A percentile compares a stretch with the other conserved stretches of the same genome.
Evolutionary conservation across 2,329 filamentous ascomycete genomes (phyloP).

Genomic region (Lecanicillium sp.): DNA sequence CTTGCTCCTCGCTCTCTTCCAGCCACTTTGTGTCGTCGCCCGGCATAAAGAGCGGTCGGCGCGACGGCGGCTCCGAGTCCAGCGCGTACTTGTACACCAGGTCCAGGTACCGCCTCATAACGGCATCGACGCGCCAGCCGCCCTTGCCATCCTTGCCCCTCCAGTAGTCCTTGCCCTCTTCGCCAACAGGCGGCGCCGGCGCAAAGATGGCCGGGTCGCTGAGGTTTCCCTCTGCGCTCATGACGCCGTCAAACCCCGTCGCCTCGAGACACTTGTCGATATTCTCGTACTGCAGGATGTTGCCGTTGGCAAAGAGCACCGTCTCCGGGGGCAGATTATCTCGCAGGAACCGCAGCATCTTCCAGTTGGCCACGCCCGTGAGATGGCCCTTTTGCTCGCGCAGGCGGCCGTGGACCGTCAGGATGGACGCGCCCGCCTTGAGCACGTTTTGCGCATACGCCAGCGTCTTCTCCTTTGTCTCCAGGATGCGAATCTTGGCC

Average conservation of each 20-base stretch:
- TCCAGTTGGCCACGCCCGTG: conserved; percentile 90
- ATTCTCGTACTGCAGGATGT: conserved; percentile 75
- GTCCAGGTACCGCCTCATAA: conserved; percentile 81
- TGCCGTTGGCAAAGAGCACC: conserved; percentile 95
- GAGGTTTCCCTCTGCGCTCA: conserved; percentile 93
- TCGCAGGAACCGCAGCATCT: conserved; percentile 70
- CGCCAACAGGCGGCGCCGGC: conserved; percentile 51
- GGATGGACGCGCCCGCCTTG: conserved; percentile 79
- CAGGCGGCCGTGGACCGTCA: conserved; percentile 84
- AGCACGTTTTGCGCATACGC: conserved; percentile 85
- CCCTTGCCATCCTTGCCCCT: conserved; percentile 68
- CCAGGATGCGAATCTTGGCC: conserved; percentile 87
- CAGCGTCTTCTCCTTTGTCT: conserved; percentile 78
- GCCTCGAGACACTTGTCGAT: conserved; percentile 68
- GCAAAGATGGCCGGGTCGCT: conserved; percentile 87
- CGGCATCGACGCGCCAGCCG: conserved; percentile 82
- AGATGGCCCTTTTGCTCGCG: conserved; percentile 94
- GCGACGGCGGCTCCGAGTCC: conserved; percentile 53
- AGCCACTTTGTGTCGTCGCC: conserved; percentile 44
- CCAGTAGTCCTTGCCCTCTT: conserved; percentile 80
- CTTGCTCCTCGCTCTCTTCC: conserved; percentile 20
- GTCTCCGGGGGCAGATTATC: conserved; percentile 79
- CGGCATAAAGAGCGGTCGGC: conserved; percentile 68
- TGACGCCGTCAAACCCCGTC: conserved; percentile 86
- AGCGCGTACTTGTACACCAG: conserved; percentile 78